Evolutionary conservation across 495 filamentous ascomycete genomes (phyloP).

Genomic region (Oleoguttula mirabilis): DNA sequence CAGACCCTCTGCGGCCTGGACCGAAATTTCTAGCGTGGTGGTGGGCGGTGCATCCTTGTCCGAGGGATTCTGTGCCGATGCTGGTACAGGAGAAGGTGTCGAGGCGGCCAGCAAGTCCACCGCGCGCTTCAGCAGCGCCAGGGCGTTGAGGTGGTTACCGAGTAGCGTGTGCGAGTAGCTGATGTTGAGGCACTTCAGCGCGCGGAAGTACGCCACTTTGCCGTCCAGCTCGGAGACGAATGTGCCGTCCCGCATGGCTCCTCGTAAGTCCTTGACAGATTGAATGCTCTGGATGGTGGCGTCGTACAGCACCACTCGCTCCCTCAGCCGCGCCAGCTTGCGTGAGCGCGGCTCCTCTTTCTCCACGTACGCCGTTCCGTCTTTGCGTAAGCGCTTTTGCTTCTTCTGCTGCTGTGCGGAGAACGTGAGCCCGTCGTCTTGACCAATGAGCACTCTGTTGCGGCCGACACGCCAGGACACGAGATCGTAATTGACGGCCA

Average conservation of each 20-base stretch:
- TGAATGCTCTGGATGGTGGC: conserved; percentile 82
- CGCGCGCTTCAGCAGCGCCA: conserved; percentile 70
- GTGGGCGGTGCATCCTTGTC: conserved; percentile 24
- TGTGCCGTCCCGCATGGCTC: conserved; percentile 71
- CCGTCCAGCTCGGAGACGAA: conserved; percentile 66
- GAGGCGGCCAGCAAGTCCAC: conserved; percentile 37
- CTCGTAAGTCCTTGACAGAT: conserved; percentile 76
- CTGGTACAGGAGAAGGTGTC: neutral
- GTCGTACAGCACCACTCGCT: conserved; percentile 86
- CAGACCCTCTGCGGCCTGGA: conserved; percentile 43
- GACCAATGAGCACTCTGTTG: conserved; percentile 75
- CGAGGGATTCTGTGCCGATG: neutral
- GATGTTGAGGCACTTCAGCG: conserved; percentile 77
- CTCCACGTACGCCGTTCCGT: conserved; percentile 40
- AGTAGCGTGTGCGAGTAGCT: conserved; percentile 72
- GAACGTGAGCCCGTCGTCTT: conserved; percentile 64
- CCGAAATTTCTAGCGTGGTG: conserved; percentile 50
- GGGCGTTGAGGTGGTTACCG: conserved; percentile 59
- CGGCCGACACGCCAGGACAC: conserved; percentile 91
- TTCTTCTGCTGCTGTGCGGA: conserved; percentile 36
- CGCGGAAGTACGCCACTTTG: conserved; percentile 73
- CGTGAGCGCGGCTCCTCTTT: conserved; percentile 45
- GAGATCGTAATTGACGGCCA: conserved; percentile 83
- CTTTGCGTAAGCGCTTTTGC: conserved; percentile 40
- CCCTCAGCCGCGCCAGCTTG: conserved; percentile 68